Percentiles rank a stretch among this genome's conserved stretches.
phyloP scores from a whole-genome alignment of 306 rosid genomes.

The Lablab purpureus region DNA sequence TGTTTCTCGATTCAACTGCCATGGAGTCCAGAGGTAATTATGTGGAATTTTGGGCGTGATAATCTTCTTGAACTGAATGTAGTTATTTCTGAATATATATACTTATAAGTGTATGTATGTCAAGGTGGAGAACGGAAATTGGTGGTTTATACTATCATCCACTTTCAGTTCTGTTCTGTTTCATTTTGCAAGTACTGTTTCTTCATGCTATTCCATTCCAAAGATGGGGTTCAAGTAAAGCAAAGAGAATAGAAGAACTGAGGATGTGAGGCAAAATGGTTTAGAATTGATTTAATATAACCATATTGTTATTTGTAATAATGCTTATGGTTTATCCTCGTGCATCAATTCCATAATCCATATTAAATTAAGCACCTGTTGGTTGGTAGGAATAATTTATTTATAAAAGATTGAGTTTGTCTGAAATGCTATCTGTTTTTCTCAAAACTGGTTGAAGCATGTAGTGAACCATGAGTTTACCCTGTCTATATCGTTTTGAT shows the following conservation, averaged over 20 bases:
- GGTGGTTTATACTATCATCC: slow-evolving; percentile 27
- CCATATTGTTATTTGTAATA: slow-evolving; percentile 8
- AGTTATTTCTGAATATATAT: not conserved
- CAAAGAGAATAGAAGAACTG: slow-evolving; percentile 15
- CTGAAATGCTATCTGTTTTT: slow-evolving; percentile 5
- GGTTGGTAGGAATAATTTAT: slow-evolving; percentile 4
- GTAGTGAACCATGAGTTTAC: slow-evolving; percentile 33
- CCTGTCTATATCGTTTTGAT: not conserved
- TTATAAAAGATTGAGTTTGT: not conserved
- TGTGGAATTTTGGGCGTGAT: slow-evolving; percentile 23
- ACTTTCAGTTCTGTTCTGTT: not conserved
- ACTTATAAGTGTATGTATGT: slow-evolving; percentile 9
- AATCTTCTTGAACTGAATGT: slow-evolving; percentile 7
- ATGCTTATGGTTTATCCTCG: slow-evolving; percentile 23
- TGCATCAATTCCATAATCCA: slow-evolving; percentile 18
- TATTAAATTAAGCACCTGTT: slow-evolving; percentile 4
- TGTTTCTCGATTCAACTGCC: not conserved
- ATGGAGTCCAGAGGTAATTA: not conserved
- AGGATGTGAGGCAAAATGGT: slow-evolving; percentile 21
- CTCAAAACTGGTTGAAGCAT: slow-evolving; percentile 21
- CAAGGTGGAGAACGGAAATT: slow-evolving; percentile 18
- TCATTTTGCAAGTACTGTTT: slow-evolving; percentile 5
- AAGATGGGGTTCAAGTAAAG: slow-evolving; percentile 9
- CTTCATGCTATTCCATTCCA: slow-evolving; percentile 17
- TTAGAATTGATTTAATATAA: slow-evolving; percentile 13